Percentiles rank a stretch among this genome's conserved stretches.
These are phyloP conservation scores for Globisporangium takayamanum DNA, from an alignment of 352 stramenopile genomes.

Conservation along the genomic window DNA sequence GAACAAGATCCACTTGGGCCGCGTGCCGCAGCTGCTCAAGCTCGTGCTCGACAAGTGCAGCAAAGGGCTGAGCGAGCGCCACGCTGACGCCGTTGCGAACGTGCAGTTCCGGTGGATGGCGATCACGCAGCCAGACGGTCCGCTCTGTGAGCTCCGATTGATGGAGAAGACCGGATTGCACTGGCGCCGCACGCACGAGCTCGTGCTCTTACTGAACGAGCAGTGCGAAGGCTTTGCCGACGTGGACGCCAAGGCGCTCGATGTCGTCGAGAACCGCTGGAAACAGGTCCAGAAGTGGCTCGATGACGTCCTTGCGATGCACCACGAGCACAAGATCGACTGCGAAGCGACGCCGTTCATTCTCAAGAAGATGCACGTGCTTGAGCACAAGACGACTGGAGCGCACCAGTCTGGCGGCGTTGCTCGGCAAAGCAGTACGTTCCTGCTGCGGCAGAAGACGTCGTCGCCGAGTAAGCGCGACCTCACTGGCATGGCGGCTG, in stretches of 20 bases:
- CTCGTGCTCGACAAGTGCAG: constrained; percentile 43
- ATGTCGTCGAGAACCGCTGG: constrained; percentile 49
- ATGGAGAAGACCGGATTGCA: constrained; percentile 65
- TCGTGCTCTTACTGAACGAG: constrained; percentile 57
- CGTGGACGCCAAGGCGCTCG: constrained; percentile 39
- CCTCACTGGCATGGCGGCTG: not conserved
- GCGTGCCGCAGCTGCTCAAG: constrained; percentile 45
- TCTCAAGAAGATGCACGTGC: constrained; percentile 58
- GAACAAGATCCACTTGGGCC: constrained; percentile 54
- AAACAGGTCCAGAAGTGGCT: constrained; percentile 62
- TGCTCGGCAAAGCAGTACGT: not conserved
- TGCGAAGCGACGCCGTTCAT: constrained; percentile 61
- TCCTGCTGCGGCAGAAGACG: not conserved
- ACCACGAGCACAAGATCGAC: constrained; percentile 52
- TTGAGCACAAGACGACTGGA: constrained; percentile 14
- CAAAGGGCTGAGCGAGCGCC: constrained; percentile 40
- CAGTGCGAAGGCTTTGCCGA: constrained; percentile 67
- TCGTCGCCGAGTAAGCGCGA: constrained; percentile 8
- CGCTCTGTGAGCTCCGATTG: constrained; percentile 53
- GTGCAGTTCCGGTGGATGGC: constrained; percentile 75
- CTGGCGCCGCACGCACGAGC: constrained; percentile 65
- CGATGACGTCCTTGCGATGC: constrained; percentile 53
- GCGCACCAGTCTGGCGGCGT: too few relatives aligned
- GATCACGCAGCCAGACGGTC: constrained; percentile 51
- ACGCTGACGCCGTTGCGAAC: constrained; percentile 53